Evolutionary conservation across 139 green algal species (phyloP), one percentile per base, ranked within the genome.

Genomic region (Nannochloris sp.): DNA sequence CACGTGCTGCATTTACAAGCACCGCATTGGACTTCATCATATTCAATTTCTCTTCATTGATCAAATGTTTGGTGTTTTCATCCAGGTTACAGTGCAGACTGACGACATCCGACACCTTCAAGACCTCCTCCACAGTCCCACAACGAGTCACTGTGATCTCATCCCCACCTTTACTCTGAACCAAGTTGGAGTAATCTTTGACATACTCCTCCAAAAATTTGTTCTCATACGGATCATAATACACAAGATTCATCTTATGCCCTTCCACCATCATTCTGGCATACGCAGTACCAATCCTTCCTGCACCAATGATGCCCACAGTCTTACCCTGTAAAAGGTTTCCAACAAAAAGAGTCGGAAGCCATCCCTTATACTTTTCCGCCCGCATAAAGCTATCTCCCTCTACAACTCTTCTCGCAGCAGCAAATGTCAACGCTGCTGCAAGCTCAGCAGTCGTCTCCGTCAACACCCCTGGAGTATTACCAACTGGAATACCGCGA

Each of bases 191-290:
- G 66, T 97, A 97, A 34, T 80, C 73, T 11, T 37, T 60, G 37
- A 81, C 80, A 59, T 88, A 90, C 40, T 81, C 72, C 75, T 90
- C 85, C 58, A 89, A 72, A 36, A 71, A 71, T 36, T 71, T 85
- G 83, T 94, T 94, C 49, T 82, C 91, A 81, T 95, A 96, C 24
- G 88, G 86, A 73, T 98, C 91, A 62, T 85, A 97, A 77, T 98
- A 98, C 6, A 98, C 75, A 10, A 98, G 64, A 81, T 98, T 83
- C 86, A 96, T 97, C 75, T 98, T 98, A 88, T 98, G 94, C 1
- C 92, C 92, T 73, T 98, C 92, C 27, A 91, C 88, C 87, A 98
- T 95, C 92, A 98, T 98, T 67, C 86, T 81, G 2, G 92, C 93
- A 64, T 98, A 98, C 1, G 91, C 90, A 14, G 71, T 80, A 31